phyloP scores from a whole-genome alignment of 306 rosid species.

The Citrullus mucosospermus region DNA sequence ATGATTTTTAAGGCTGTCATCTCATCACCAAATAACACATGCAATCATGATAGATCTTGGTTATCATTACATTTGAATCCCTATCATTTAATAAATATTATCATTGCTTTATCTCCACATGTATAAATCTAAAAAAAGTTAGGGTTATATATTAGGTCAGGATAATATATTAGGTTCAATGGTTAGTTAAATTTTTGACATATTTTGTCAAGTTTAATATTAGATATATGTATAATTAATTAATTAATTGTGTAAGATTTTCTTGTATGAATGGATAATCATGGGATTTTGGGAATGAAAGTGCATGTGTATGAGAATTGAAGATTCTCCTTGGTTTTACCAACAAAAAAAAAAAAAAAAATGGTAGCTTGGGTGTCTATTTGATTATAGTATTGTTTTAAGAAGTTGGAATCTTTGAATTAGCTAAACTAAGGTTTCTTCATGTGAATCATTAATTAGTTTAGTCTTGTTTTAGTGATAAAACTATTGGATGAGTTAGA shows the following conservation, averaged over 20 bases:
- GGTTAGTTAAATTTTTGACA: no score
- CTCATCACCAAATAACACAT: neutral
- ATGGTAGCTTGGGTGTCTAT: neutral
- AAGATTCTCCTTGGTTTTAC: slow-evolving; percentile 2
- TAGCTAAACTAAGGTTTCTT: neutral
- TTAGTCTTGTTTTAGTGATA: neutral
- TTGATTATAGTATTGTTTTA: neutral
- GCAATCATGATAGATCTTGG: neutral
- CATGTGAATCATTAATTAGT: neutral
- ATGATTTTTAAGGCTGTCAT: no score
- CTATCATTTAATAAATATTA: neutral
- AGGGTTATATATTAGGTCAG: no score
- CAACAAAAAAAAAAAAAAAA: neutral
- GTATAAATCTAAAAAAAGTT: no score
- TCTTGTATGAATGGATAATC: neutral
- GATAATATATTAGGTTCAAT: no score
- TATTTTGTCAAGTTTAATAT: no score
- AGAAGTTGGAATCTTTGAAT: neutral
- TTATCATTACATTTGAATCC: neutral
- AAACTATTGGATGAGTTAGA: neutral
- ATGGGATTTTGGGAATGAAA: neutral
- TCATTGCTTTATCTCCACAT: neutral
- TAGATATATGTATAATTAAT: neutral
- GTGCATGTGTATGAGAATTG: neutral
- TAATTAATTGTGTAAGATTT: neutral